Base-by-base conservation (phyloP, 805 yeast genomes). In the Wickerhamomyces strasburgensis region DNA sequence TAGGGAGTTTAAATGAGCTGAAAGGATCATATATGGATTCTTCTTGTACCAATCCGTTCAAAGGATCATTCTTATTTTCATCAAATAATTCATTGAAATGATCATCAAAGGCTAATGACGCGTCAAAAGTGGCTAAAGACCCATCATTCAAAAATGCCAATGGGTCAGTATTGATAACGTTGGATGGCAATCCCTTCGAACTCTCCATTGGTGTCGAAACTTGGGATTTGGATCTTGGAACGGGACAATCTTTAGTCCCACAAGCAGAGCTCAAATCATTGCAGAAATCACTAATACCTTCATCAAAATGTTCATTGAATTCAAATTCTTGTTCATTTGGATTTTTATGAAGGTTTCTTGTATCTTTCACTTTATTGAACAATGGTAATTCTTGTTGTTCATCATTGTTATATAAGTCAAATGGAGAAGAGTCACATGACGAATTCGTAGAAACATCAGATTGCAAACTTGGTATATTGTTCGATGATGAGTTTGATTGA, bases 221-320 rank as follows among this genome's bases (percentile, higher is more conserved):
- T 14, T 43, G 30, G 15, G 52, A 29, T 39, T 39, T 42, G 10
- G 50, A 37, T 49, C 62, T 58, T 3, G 96, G 94, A 4, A 80
- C 56, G 4, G 93, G 95, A 45, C 73, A 62, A 13, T 70, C 70
- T 49, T 68, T 78, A 6, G 80, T 79, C 14, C 96, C 97, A 61
- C 97, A 89, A 1, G 88, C 97, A 57, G 78, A 72, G 43, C 75
- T 73, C 54, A 90, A 69, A 49, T 79, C 75, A 18, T 73, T 73
- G 55, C 98, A 90, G 56, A 90, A 90, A 19, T 75, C 76, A 41
- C 74, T 72, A 37, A 80, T 78, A 47, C 80, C 78, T 54, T 84
- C 90, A 52, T 79, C 83, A 55, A 78, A 83, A 38, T 68, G 60
- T 13, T 64, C 61, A 29, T 58, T 56, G 41, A 64, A 65, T 39